Percentiles rank a stretch among this genome's conserved stretches.
phyloP scores from a whole-genome alignment of 1,284 basidiomycete genomes.

The Meira nashicola region DNA sequence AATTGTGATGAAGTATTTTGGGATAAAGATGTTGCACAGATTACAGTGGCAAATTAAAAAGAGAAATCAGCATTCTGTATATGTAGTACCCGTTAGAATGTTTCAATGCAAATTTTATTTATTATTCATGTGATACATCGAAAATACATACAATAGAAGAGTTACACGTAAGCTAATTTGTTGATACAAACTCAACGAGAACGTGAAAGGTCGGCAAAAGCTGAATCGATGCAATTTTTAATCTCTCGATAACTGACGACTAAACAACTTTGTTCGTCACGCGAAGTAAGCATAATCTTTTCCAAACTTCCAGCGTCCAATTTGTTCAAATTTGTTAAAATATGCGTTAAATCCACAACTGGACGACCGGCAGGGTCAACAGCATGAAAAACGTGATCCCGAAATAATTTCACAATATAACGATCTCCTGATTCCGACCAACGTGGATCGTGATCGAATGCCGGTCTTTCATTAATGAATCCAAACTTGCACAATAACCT shows the following conservation, averaged over 20 bases:
- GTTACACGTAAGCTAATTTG: no score
- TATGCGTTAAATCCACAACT: slow-evolving; percentile 65
- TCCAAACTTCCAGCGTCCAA: slow-evolving; percentile 90
- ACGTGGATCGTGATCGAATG: slow-evolving; percentile 87
- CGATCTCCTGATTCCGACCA: slow-evolving; percentile 98
- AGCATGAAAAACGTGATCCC: slow-evolving; percentile 97
- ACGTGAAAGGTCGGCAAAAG: slow-evolving; percentile 38
- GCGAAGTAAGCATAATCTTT: slow-evolving; percentile 83
- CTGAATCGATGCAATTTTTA: slow-evolving; percentile 46
- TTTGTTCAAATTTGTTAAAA: slow-evolving; percentile 55
- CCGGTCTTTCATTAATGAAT: slow-evolving; percentile 96
- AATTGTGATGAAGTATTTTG: slow-evolving; percentile 30
- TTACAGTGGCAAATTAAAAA: neutral
- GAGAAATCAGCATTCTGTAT: neutral
- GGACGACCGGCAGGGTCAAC: slow-evolving; percentile 86
- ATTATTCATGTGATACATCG: neutral
- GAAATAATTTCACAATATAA: slow-evolving; percentile 96
- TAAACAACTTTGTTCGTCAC: slow-evolving; percentile 92
- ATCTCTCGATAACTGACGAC: slow-evolving; percentile 88
- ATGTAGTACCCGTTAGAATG: neutral
- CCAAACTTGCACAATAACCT: slow-evolving; percentile 88
- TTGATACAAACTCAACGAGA: slow-evolving; percentile 11
- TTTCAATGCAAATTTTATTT: neutral
- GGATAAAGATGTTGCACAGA: slow-evolving; percentile 19
- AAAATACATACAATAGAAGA: neutral